Conservation (phyloP, 2,329 filamentous ascomycete species). For the Myriosclerotinia scirpicola region DNA sequence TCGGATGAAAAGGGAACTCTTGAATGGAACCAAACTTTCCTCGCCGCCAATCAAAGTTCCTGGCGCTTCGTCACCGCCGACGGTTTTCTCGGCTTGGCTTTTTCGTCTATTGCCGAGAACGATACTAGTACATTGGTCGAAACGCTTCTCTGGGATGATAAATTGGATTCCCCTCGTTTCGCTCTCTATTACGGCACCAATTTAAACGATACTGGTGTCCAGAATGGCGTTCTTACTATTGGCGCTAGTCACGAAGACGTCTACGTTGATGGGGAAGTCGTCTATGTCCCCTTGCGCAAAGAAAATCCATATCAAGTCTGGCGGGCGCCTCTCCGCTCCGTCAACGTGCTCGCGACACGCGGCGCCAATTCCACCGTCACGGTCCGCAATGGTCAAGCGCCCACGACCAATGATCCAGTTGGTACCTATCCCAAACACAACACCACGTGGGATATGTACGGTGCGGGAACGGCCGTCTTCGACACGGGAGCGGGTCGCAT, state of each 20-base stretch:
- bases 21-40: slow-evolving; percentile 20
- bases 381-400: neutral
- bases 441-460: neutral
- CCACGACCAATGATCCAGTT: neutral
- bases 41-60: neutral
- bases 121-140: slow-evolving; percentile 7
- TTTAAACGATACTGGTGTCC: neutral
- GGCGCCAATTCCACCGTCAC: neutral
- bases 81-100: slow-evolving; percentile 13
- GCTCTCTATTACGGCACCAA: slow-evolving; percentile 18
- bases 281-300: slow-evolving; percentile 1
- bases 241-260: slow-evolving; percentile 13
- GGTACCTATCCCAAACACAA: neutral
- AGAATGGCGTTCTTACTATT: slow-evolving; percentile 11
- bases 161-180: slow-evolving; percentile 7
- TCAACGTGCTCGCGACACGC: neutral
- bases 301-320: slow-evolving; percentile 8
- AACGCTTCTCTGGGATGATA: slow-evolving; percentile 13
- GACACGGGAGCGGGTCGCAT: slow-evolving; percentile 19
- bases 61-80: neutral
- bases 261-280: slow-evolving; percentile 18
- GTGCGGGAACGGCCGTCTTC: neutral
- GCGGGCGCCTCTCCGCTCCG: neutral
- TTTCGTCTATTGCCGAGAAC: slow-evolving; percentile 11
- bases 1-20: neutral